Evolutionary conservation across 2,329 filamentous ascomycete species (phyloP), one percentile per base, ranked within the genome.

Genomic region (Domatiomyces catenatus): DNA sequence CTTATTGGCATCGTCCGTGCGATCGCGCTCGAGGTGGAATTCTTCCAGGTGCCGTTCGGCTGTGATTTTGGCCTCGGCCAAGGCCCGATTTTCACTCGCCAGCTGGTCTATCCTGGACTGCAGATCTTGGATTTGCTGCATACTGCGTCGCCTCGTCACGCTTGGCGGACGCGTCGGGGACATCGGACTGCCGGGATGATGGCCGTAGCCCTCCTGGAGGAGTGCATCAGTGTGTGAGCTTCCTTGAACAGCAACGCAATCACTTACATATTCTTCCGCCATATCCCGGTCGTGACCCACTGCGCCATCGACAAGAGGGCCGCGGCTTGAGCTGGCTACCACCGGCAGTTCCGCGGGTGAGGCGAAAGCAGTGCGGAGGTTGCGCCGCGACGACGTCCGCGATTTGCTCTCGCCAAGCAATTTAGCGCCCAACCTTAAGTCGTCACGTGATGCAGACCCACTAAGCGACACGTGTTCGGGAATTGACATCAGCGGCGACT

Each of bases 91-190:
- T 66, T 98, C 90, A 19, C 83, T 80, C 42, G 84, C 73, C 57
- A 98, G 75, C 66, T 90, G 83, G 60, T 95, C 87, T 60, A 98
- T 77, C 62, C 78, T 80, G 53, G 79, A 75, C 72, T 96, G 88
- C 63, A 98, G 81, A 62, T 98, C 90, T 63, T 77, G 70, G 54
- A 96, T 81, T 50, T 90, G 81, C 70, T 96, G 90, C 82, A 96
- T 90, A 75, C 90, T 96, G 69, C 94, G 92, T 64, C 90, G 86
- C 65, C 90, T 89, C 61, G 90, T 89, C 78, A 98, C 85, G 73
- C 88, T 95, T 64, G 89, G 87, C 61, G 92, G 89, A 68, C 90
- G 82, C 60, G 87, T 94, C 50, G 92, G 92, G 62, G 92, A 96
- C 62, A 84, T 81, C 63, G 90, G 88, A 65, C 88, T 94, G 64